phyloP scores from a whole-genome alignment of 495 filamentous ascomycete species.

The Penicillium roqueforti region DNA sequence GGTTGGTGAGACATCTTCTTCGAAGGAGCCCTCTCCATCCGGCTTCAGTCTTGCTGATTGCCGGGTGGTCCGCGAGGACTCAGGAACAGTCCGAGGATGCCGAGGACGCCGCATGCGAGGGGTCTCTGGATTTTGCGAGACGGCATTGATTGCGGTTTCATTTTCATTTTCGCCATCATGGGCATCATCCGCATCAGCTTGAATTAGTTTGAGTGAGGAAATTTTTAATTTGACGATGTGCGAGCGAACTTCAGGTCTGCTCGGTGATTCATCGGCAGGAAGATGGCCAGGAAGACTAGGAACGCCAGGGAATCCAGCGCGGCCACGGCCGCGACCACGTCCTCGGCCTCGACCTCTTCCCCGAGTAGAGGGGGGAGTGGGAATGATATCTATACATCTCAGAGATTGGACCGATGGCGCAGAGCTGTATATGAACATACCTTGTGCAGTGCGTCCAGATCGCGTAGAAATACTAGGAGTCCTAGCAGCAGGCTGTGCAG shows the following conservation, averaged over 20 bases:
- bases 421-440: constrained; percentile 8
- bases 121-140: constrained; percentile 21
- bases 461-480: constrained; percentile 22
- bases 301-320: constrained; percentile 10
- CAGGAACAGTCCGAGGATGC: constrained; percentile 26
- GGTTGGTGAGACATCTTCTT: constrained; percentile 20
- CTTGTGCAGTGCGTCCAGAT: constrained; percentile 18
- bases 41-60: constrained; percentile 35
- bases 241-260: constrained; percentile 10
- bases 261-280: not conserved
- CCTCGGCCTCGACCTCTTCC: constrained; percentile 23
- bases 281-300: not conserved
- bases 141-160: not conserved
- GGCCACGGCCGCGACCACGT: constrained; percentile 9
- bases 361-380: constrained; percentile 12
- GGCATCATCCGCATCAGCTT: not conserved
- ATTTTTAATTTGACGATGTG: constrained; percentile 21
- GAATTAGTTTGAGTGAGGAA: constrained; percentile 5
- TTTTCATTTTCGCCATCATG: not conserved
- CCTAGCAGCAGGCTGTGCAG: constrained; percentile 9
- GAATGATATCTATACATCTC: constrained; percentile 8
- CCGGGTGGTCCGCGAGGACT: constrained; percentile 39
- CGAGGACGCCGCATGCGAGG: constrained; percentile 18
- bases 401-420: constrained; percentile 1
- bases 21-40: constrained; percentile 11